Base-by-base conservation (phyloP, 768 basidiomycete genomes). In the Pisolithus tinctorius region DNA sequence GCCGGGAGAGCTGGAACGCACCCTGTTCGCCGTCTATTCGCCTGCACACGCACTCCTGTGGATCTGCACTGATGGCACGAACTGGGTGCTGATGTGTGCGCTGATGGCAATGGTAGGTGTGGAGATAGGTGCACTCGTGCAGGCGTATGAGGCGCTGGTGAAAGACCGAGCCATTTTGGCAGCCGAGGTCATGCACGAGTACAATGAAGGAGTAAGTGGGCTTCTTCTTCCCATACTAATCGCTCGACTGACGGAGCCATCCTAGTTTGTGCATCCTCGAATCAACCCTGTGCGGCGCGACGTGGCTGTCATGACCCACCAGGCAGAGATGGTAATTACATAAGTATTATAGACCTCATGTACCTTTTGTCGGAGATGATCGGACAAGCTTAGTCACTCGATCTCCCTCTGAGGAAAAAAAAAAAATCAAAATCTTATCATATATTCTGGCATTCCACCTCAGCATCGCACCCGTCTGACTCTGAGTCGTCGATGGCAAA, bases 271-370 rank as follows among this genome's bases (percentile, higher is more conserved):
- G 3, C 80, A 86, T 58, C 91, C 90, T n/a, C 80, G 83, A 54
- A 66, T 89, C 54, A 84, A 87, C 59, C 85, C 85, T 6, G 73
- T 92, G 20, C 80, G 86, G 29, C 80, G 74, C 52, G 90, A 93
- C 56, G 88, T 81, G 1, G 82, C 84, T 4, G 85, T 89, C 26
- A 90, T 89, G 88, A 93, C 90, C 2, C 83, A 90, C 64, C 76
- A 93, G 61, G 79, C 86, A 1, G 90, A 93, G 73, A 76, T 88
- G 55, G 78, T 88, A 8, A 74, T 79, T 56, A 58, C 79, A 76
- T 77, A 77, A 81, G 53, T 70, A 77, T 29, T 68, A 34, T 68
- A 34, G 34, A 34, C 13, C 11, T 34, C 5, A 34, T 13, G 20
- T 20, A 20, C 20, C 20, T 20, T 4, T 13, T 4, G 4, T 34